Percentiles rank a stretch among this genome's conserved stretches.
Conservation (phyloP, 352 stramenopile genomes). For the Plasmopara halstedii region DNA sequence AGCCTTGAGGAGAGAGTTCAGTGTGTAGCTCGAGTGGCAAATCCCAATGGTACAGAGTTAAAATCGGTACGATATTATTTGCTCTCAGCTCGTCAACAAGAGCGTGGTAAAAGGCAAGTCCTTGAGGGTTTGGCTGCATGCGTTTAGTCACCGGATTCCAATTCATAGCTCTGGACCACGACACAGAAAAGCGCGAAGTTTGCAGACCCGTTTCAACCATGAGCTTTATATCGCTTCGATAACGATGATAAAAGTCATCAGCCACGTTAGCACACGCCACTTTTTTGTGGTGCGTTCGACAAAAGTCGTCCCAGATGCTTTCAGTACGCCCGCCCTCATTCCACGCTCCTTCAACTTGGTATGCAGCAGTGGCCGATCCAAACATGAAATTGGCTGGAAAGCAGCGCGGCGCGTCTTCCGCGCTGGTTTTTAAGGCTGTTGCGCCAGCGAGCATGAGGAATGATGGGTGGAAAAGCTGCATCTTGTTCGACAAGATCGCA, state of each 20-base stretch:
- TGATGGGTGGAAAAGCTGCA: conserved; percentile 9
- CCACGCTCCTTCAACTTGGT: conserved; percentile 88
- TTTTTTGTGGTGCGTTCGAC: conserved; percentile 45
- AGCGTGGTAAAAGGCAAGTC: conserved; percentile 90
- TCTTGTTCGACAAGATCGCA: conserved; percentile 10
- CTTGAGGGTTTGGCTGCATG: conserved; percentile 71
- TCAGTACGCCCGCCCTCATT: conserved; percentile 61
- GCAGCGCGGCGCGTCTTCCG: conserved; percentile 25
- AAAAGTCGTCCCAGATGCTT: conserved; percentile 93
- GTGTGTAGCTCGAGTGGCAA: conserved; percentile 84
- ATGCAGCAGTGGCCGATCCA: conserved; percentile 76
- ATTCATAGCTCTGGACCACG: conserved; percentile 89
- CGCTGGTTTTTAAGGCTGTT: background rate
- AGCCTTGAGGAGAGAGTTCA: conserved; percentile 64
- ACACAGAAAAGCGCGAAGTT: conserved; percentile 90
- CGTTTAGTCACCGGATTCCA: conserved; percentile 44
- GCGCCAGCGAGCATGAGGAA: background rate
- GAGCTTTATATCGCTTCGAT: conserved; percentile 86
- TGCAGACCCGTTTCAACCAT: conserved; percentile 89
- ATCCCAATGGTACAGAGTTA: conserved; percentile 97
- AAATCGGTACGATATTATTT: conserved; percentile 80
- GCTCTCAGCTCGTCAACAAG: conserved; percentile 81
- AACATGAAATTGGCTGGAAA: conserved; percentile 77
- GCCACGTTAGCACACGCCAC: conserved; percentile 86
- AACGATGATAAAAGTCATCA: conserved; percentile 91